Evolutionary conservation across 2,329 filamentous ascomycete species (phyloP).

Genomic region (Fusarium zealandicum): DNA sequence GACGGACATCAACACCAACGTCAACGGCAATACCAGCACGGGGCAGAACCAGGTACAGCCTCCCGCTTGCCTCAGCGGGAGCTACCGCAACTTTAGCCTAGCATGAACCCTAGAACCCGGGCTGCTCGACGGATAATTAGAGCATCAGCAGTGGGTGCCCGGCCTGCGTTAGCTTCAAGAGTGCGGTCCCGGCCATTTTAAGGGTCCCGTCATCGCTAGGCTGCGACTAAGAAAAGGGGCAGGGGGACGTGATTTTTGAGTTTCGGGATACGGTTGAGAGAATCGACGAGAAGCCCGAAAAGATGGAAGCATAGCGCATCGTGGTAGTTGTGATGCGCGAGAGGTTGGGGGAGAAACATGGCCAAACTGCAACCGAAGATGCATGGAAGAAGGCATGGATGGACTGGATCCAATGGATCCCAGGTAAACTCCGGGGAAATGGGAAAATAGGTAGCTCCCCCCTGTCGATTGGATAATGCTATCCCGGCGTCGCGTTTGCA

Average conservation of each 20-base stretch:
- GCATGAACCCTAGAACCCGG: no score
- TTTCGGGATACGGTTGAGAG: not conserved
- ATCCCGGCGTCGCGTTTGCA: constrained; percentile 4
- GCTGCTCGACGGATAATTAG: no score
- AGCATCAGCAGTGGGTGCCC: no score
- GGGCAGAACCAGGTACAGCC: not conserved
- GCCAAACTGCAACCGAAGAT: no score
- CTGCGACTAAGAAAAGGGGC: constrained; percentile 1
- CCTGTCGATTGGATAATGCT: not conserved
- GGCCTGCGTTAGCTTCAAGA: not conserved
- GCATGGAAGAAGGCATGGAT: no score
- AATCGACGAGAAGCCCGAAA: no score
- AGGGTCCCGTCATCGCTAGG: constrained; percentile 9
- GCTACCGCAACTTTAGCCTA: constrained; percentile 15
- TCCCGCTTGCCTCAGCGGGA: not conserved
- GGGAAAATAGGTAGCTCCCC: constrained; percentile 8
- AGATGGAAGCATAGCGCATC: no score
- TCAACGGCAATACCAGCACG: not conserved
- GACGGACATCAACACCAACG: not conserved
- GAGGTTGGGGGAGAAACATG: no score
- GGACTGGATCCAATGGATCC: constrained; percentile 2
- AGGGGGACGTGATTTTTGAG: not conserved
- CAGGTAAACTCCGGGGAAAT: constrained; percentile 31
- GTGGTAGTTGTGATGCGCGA: no score
- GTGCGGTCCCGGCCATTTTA: constrained; percentile 10